These are phyloP conservation scores for Cicer pinnatifidum DNA, from an alignment of 306 rosid genomes.

Conservation along the genomic window DNA sequence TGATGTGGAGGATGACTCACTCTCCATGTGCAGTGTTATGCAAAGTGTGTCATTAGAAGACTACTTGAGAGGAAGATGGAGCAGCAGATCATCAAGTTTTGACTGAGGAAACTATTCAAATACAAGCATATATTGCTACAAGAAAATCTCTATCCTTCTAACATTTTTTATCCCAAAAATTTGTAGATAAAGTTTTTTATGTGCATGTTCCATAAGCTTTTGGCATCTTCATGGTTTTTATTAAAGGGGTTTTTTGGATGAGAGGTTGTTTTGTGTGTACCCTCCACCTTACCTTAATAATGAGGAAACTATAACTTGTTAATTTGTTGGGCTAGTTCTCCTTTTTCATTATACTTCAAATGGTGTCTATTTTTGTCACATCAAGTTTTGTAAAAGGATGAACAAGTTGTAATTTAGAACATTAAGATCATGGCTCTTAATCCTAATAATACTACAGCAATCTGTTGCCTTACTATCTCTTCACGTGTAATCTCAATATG, in stretches of 20 bases:
- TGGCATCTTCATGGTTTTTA: conserved; percentile 37
- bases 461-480: neutral
- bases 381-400: conserved; percentile 48
- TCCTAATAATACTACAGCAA: conserved; percentile 23
- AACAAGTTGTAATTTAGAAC: conserved; percentile 45
- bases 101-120: conserved; percentile 55
- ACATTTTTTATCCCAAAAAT: conserved; percentile 45
- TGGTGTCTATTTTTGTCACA: conserved; percentile 34
- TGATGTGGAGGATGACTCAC: conserved; percentile 92
- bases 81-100: conserved; percentile 95
- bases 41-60: conserved; percentile 80
- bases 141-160: conserved; percentile 23
- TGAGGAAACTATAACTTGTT: conserved; percentile 40
- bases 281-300: conserved; percentile 82
- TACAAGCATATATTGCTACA: conserved; percentile 38
- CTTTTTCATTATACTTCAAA: neutral
- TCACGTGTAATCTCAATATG: too few species aligned
- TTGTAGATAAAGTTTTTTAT: conserved; percentile 54
- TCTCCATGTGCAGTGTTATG: conserved; percentile 81
- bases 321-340: conserved; percentile 45
- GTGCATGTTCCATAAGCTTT: conserved; percentile 37
- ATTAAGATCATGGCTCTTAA: conserved; percentile 37
- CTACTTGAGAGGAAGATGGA: conserved; percentile 87
- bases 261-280: conserved; percentile 90
- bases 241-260: conserved; percentile 77